Evolutionary conservation across 2,329 filamentous ascomycete species (phyloP), one percentile per base, ranked within the genome.

Genomic region (Polychaeton citri): DNA sequence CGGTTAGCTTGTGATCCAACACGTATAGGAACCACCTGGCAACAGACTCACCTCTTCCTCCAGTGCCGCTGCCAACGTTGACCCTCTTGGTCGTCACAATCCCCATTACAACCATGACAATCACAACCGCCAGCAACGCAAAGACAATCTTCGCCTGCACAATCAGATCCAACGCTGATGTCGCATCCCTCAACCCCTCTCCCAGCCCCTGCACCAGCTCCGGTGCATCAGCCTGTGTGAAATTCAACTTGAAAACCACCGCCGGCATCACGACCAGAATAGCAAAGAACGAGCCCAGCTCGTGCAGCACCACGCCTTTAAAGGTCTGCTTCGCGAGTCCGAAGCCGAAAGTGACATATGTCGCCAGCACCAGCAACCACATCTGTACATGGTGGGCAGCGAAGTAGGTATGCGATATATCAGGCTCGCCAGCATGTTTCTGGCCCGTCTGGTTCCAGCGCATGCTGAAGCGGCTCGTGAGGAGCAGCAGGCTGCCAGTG

Each of bases 381-480:
- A 98, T 71, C 0, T 81, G 52, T 19, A 65, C 56, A 2, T 76
- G 76, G 38, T 83, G 71, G 0, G 69, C 63, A 12, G 70, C 63
- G 36, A 93, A 65, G 51, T 84, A 80, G 4, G 59, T 65, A 40
- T 80, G 83, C 43, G 82, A 81, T 32, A 96, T 82, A 51, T 96
- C 90, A 18, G 85, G 76, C 26, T 79, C 81, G n/a, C 87, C 87
- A 1, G 90, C 81, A 49, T 85, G 87, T 57, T 98, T 98, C 54
- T 96, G 88, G 4, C 90, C 90, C 0, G 90, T 96, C 57, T 96
- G 90, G 52, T 96, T 96, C 88, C 88, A 98, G 38, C 80, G 72
- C 30, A 84, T 68, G 24, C 76, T 63, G 2, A 93, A 49, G 21
- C 87, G 73, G 36, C 83, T 71, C 6, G 74, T 60, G 1, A 68